Evolutionary conservation across 306 rosid genomes (phyloP).

Genomic region (Begonia loranthoides): DNA sequence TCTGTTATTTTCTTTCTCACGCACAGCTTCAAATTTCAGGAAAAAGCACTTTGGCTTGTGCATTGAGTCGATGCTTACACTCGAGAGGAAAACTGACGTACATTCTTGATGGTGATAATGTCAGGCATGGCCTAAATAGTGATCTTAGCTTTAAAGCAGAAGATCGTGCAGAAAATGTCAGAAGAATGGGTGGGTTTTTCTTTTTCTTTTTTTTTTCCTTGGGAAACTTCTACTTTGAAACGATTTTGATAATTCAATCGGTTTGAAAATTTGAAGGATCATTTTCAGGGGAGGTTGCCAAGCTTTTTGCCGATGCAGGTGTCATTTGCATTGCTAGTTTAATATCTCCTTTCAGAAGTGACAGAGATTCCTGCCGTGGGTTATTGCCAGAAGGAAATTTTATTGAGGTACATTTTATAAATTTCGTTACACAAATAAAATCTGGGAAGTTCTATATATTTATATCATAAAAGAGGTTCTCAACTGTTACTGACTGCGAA

Average conservation of each 20-base stretch:
- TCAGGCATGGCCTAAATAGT: constrained; percentile 83
- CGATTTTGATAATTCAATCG: background rate
- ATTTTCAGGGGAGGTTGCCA: constrained; percentile 82
- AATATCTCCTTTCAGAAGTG: constrained; percentile 82
- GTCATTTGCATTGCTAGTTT: constrained; percentile 81
- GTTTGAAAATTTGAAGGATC: constrained; percentile 5
- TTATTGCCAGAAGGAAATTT: constrained; percentile 72
- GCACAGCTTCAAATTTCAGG: constrained; percentile 38
- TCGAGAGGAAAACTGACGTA: constrained; percentile 62
- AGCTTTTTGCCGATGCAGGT: constrained; percentile 96
- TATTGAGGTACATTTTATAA: constrained; percentile 50
- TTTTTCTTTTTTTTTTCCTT: background rate
- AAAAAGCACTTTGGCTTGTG: constrained; percentile 92
- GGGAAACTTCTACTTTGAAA: background rate
- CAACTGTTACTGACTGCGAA: background rate
- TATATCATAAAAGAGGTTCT: background rate
- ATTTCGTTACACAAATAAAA: constrained; percentile 4
- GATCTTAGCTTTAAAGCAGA: constrained; percentile 83
- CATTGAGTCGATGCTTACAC: constrained; percentile 72
- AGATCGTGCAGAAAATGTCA: constrained; percentile 88
- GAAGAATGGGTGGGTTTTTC: constrained; percentile 63
- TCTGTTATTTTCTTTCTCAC: constrained; percentile 7
- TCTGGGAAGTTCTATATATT: constrained; percentile 5
- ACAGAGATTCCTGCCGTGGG: constrained; percentile 86
- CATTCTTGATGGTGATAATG: constrained; percentile 92